A percentile compares a stretch with the other conserved stretches of the same genome.
These are phyloP conservation scores for Dictyostelium citrinum DNA, from an alignment of 78 protist genomes.

Conservation along the genomic window DNA sequence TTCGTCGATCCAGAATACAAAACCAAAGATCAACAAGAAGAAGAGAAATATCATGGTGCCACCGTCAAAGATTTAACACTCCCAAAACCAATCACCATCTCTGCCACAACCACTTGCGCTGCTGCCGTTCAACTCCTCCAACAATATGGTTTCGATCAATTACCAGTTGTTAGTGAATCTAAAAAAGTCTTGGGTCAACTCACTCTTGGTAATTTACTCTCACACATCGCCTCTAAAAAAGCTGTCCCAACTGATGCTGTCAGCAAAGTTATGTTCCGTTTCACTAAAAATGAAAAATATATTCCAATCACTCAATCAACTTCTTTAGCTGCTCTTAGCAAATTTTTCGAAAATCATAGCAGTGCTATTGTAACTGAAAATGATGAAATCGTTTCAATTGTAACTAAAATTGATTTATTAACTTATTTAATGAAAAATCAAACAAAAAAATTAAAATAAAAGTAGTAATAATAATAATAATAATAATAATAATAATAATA, in stretches of 20 bases:
- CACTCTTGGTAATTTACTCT: slow-evolving; percentile 68
- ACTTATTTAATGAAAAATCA: slow-evolving; percentile 45
- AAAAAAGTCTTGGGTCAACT: slow-evolving; percentile 70
- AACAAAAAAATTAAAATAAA: background rate
- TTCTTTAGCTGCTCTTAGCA: slow-evolving; percentile 42
- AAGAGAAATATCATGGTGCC: slow-evolving; percentile 80
- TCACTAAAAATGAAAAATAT: slow-evolving; percentile 54
- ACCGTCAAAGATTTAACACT: slow-evolving; percentile 52
- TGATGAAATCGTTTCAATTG: slow-evolving; percentile 68
- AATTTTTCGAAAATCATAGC: slow-evolving; percentile 62
- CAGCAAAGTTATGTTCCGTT: slow-evolving; percentile 81
- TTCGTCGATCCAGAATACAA: slow-evolving; percentile 79
- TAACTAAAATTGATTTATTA: slow-evolving; percentile 76
- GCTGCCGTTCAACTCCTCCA: slow-evolving; percentile 54
- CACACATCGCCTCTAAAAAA: slow-evolving; percentile 32
- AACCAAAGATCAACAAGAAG: slow-evolving; percentile 39
- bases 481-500: background rate
- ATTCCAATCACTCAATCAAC: slow-evolving; percentile 49
- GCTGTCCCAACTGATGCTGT: slow-evolving; percentile 54
- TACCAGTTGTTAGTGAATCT: slow-evolving; percentile 72
- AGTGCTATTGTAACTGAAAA: slow-evolving; percentile 76
- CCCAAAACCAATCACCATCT: slow-evolving; percentile 69
- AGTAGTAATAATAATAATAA: background rate
- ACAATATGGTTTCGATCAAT: slow-evolving; percentile 78
- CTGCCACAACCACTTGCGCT: slow-evolving; percentile 65